phyloP scores from a whole-genome alignment of 345 rosid genomes.

The Syzygium oleosum region DNA sequence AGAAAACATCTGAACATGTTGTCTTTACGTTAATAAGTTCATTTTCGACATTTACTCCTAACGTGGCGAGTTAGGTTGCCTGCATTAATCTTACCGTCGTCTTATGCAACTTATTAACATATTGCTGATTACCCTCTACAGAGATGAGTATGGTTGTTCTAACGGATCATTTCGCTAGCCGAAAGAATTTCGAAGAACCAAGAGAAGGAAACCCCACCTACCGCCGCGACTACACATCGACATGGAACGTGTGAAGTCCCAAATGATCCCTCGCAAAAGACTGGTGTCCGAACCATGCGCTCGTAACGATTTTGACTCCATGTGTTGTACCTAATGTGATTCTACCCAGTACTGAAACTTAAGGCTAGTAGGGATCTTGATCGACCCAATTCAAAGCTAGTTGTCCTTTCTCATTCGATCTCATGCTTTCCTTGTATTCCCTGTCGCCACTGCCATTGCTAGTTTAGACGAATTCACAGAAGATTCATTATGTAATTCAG shows the following conservation, averaged over 20 bases:
- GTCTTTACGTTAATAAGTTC: not conserved
- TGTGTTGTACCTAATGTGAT: not conserved
- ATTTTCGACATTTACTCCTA: not conserved
- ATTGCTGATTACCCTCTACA: not conserved
- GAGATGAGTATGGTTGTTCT: not conserved
- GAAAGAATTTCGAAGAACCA: not conserved
- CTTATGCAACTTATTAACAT: too few relatives aligned
- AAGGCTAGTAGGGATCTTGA: not conserved
- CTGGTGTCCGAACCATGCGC: not conserved
- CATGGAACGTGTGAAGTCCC: not conserved
- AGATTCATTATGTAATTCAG: too few relatives aligned
- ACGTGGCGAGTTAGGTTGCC: not conserved
- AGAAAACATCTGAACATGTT: not conserved
- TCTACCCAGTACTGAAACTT: not conserved
- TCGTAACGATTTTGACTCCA: not conserved
- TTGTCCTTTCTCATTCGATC: not conserved
- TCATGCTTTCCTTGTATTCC: not conserved
- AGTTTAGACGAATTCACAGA: too few relatives aligned
- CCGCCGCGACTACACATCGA: not conserved
- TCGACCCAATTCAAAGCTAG: not conserved
- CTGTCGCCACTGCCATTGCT: not conserved
- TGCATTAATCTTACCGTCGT: not conserved
- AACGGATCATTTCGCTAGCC: not conserved
- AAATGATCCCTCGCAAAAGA: not conserved
- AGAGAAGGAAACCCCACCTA: not conserved